phyloP scores from a whole-genome alignment of 2,329 filamentous ascomycete species.

The Phoma herbarum region DNA sequence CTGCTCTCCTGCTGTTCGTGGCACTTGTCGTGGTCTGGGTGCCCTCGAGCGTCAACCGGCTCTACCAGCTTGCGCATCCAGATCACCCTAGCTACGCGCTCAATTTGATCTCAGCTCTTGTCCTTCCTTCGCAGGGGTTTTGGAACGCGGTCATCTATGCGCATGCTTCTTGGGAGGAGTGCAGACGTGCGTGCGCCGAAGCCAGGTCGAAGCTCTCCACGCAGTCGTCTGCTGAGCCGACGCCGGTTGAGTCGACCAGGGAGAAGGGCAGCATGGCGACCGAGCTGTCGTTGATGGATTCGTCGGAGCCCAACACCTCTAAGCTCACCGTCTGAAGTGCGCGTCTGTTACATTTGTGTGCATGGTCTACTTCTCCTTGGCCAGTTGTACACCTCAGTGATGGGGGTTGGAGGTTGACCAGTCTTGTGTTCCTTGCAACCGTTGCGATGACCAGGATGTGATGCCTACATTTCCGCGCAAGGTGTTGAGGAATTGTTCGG shows the following conservation, averaged over 20 bases:
- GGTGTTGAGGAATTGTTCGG: background rate
- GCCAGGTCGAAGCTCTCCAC: constrained; percentile 16
- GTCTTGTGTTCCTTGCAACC: background rate
- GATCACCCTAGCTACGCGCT: constrained; percentile 61
- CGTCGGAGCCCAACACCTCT: constrained; percentile 6
- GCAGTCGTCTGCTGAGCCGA: constrained; percentile 3
- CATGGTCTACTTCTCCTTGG: background rate
- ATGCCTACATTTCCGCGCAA: background rate
- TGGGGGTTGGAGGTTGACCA: background rate
- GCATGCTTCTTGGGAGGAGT: constrained; percentile 42
- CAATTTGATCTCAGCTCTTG: constrained; percentile 74
- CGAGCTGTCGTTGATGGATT: constrained; percentile 20
- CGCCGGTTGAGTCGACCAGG: constrained; percentile 17
- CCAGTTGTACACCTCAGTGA: background rate
- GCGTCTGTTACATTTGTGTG: background rate
- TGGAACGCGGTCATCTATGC: constrained; percentile 85
- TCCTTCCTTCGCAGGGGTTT: constrained; percentile 82
- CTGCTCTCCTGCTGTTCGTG: constrained; percentile 74
- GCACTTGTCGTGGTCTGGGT: constrained; percentile 79
- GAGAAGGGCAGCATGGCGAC: constrained; percentile 16
- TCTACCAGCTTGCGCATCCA: constrained; percentile 72
- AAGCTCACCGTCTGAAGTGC: background rate
- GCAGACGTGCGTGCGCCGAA: constrained; percentile 30
- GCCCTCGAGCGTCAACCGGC: constrained; percentile 69
- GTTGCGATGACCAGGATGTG: background rate